These are phyloP conservation scores for Aspergillus sclerotialis DNA, from an alignment of 2,329 filamentous ascomycete species.

Conservation along the genomic window DNA sequence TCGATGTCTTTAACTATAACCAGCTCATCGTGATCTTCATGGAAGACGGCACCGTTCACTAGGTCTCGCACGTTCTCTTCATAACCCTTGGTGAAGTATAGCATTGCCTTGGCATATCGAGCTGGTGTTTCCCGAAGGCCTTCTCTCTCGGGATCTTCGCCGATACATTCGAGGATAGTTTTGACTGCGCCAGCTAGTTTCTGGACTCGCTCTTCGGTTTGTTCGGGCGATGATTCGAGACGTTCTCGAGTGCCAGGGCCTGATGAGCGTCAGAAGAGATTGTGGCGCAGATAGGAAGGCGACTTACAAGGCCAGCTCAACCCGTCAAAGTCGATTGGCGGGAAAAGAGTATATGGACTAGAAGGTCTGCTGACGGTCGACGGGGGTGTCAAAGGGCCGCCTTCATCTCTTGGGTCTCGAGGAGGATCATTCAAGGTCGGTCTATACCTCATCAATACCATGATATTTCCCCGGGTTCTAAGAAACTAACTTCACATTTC, in stretches of 20 bases:
- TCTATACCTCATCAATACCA: slow-evolving; percentile 10
- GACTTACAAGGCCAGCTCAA: slow-evolving; percentile 46
- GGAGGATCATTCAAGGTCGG: slow-evolving; percentile 42
- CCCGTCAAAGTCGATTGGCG: slow-evolving; percentile 46
- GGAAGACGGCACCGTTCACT: slow-evolving; percentile 89
- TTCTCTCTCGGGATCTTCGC: slow-evolving; percentile 59
- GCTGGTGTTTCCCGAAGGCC: slow-evolving; percentile 63
- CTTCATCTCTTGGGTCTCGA: slow-evolving; percentile 48
- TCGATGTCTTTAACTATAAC: slow-evolving; percentile 98
- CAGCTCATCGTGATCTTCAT: slow-evolving; percentile 94
- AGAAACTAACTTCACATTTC: slow-evolving; percentile 19
- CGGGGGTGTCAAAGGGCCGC: slow-evolving; percentile 44
- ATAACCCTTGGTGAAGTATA: slow-evolving; percentile 95
- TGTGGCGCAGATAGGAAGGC: not conserved
- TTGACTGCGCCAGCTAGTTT: slow-evolving; percentile 58
- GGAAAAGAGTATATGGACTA: slow-evolving; percentile 44
- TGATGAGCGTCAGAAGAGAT: slow-evolving; percentile 14
- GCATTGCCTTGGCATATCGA: slow-evolving; percentile 89
- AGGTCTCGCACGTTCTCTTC: slow-evolving; percentile 89
- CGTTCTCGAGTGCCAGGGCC: slow-evolving; percentile 44
- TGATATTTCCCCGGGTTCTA: not conserved
- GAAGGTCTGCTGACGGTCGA: slow-evolving; percentile 44
- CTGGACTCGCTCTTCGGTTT: slow-evolving; percentile 50
- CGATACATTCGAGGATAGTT: slow-evolving; percentile 60
- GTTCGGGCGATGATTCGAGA: slow-evolving; percentile 51